A percentile compares a stretch with the other conserved stretches of the same genome.
Conservation (phyloP, 352 stramenopile species). For the Pythium chondricola region DNA sequence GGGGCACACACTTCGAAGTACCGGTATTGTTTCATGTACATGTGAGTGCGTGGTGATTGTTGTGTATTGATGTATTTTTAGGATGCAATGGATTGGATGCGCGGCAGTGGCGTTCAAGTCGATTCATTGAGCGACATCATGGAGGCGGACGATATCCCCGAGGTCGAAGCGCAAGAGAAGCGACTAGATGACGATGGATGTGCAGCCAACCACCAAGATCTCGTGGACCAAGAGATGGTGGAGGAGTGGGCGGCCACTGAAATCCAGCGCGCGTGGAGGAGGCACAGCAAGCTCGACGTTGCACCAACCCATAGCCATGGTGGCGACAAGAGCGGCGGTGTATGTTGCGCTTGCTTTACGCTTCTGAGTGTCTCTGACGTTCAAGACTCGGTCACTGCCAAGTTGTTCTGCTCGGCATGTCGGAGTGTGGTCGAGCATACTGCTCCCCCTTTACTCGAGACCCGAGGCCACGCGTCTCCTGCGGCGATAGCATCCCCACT, state of each 20-base stretch:
- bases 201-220: too few relatives aligned
- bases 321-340: not conserved
- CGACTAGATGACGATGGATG: not conserved
- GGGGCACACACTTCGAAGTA: too few relatives aligned
- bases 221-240: too few relatives aligned
- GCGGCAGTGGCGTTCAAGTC: too few relatives aligned
- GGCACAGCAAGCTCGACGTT: not conserved
- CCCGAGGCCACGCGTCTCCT: too few relatives aligned
- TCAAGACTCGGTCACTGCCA: not conserved
- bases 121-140: too few relatives aligned
- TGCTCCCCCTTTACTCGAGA: too few relatives aligned
- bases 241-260: slow-evolving; percentile 1
- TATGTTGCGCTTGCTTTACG: slow-evolving; percentile 13
- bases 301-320: not conserved
- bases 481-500: slow-evolving; percentile 18
- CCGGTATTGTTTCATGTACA: too few relatives aligned
- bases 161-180: not conserved
- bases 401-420: slow-evolving; percentile 5
- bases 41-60: too few relatives aligned
- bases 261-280: slow-evolving; percentile 6
- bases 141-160: not conserved
- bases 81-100: too few relatives aligned
- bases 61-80: too few relatives aligned
- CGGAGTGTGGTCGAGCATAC: not conserved
- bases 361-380: not conserved